Percentiles rank a stretch among this genome's conserved stretches.
These are phyloP conservation scores for Ophiostoma perfectum DNA, from an alignment of 2,329 filamentous ascomycete genomes.

Conservation along the genomic window DNA sequence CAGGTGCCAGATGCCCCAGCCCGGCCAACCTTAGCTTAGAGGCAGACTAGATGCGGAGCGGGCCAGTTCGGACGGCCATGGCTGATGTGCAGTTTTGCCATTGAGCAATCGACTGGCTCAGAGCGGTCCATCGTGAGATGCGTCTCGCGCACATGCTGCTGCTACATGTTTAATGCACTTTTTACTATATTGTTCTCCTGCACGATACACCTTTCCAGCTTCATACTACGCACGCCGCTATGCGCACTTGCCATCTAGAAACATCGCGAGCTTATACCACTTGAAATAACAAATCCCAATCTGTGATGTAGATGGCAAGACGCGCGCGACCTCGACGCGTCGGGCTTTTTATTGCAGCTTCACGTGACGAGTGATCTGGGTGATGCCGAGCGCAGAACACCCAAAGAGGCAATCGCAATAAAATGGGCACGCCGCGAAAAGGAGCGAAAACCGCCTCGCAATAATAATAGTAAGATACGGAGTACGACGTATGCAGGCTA, in stretches of 20 bases:
- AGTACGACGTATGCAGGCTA: no score
- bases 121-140: neutral
- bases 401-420: neutral
- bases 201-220: neutral
- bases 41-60: neutral
- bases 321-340: neutral
- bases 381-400: neutral
- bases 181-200: no score
- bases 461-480: no score
- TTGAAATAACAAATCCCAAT: no score
- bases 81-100: neutral
- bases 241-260: neutral
- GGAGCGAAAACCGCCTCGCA: no score
- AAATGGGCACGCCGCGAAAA: neutral
- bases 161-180: no score
- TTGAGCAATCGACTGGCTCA: neutral
- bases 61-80: neutral
- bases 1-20: no score
- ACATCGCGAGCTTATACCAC: neutral
- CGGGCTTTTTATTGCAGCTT: neutral
- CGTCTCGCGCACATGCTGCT: no score
- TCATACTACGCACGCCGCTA: neutral
- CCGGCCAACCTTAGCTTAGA: no score
- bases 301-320: constrained; percentile 11
- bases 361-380: constrained; percentile 14